Base-by-base conservation (phyloP, 73 alveolate species). In the Symbiodinium natans region DNA sequence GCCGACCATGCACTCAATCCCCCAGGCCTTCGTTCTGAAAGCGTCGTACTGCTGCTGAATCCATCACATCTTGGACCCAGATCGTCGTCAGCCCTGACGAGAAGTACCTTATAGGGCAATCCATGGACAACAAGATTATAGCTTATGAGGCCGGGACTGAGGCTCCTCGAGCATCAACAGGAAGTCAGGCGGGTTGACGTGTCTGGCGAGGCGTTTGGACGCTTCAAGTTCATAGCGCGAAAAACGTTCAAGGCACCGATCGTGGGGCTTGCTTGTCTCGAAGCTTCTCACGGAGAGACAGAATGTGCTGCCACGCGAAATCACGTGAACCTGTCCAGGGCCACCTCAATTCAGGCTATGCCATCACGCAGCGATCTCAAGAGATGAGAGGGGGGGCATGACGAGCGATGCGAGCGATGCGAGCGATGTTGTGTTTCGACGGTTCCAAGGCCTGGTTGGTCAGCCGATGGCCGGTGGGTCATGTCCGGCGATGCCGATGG, bases 1-100 rank as follows among this genome's bases (percentile, higher is more conserved):
- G 92, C 99, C 99, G 41, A 99, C 99, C 27, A 99, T 99, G 99
- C 99, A 99, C 92, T 99, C 99, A 19, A 99, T 99, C 42, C 95
- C 95, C 4, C 95, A 88, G 95, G 95, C 41, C 21, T 31, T 40
- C 33, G 23, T 29, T 8, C 23, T 29, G 31, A 8, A 9, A n/a
- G n/a, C n/a, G n/a, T n/a, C n/a, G n/a, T n/a, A n/a, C n/a, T 74
- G 19, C 40, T 25, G 21, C 6, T 74, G 25, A 34, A 19, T 34
- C 7, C 36, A 10, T 68, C 15, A n/a, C n/a, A 31, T 39, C 27
- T n/a, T n/a, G 41, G 36, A 38, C 11, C 15, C 95, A 88, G 95
- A 88, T 88, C 29, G 99, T 99, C 46, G 77, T 99, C 98, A 99
- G 99, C 99, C 99, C 99, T 13, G 99, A 99, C 98, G 99, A 99